phyloP scores from a whole-genome alignment of 768 basidiomycete genomes.

The Cyclocybe cylindracea region DNA sequence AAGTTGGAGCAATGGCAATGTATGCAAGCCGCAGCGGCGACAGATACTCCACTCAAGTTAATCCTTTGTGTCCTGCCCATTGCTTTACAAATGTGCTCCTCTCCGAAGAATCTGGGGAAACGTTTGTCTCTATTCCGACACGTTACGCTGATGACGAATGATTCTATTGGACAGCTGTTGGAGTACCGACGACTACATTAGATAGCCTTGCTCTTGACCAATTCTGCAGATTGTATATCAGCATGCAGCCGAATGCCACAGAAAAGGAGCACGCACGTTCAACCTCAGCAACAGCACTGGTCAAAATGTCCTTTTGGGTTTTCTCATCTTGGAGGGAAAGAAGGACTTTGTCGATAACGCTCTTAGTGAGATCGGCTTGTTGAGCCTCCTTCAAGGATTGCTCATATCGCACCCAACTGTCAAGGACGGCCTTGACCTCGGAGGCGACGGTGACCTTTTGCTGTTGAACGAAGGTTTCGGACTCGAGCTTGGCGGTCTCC shows the following conservation, averaged over 20 bases:
- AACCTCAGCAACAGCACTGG: conserved; percentile 81
- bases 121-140: too few relatives aligned
- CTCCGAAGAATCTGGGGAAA: too few relatives aligned
- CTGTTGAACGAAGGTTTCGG: conserved; percentile 84
- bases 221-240: conserved; percentile 45
- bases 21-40: too few relatives aligned
- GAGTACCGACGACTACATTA: conserved; percentile 38
- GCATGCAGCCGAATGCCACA: background rate
- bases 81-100: too few relatives aligned
- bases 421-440: conserved; percentile 92
- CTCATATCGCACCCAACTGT: conserved; percentile 98
- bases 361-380: conserved; percentile 88
- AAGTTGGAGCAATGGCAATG: too few relatives aligned
- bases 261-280: conserved; percentile 70
- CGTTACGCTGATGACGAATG: background rate
- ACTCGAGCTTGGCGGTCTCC: conserved; percentile 93
- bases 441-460: conserved; percentile 86
- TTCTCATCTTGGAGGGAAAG: conserved; percentile 84
- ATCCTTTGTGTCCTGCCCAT: too few relatives aligned
- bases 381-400: conserved; percentile 96
- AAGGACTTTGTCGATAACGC: conserved; percentile 87
- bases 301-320: conserved; percentile 82
- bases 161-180: background rate
- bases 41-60: too few relatives aligned
- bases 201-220: conserved; percentile 92